Percentiles rank a stretch among this genome's conserved stretches.
These are phyloP conservation scores for Nitzschia putrida DNA, from an alignment of 108 stramenopile genomes.

Conservation along the genomic window DNA sequence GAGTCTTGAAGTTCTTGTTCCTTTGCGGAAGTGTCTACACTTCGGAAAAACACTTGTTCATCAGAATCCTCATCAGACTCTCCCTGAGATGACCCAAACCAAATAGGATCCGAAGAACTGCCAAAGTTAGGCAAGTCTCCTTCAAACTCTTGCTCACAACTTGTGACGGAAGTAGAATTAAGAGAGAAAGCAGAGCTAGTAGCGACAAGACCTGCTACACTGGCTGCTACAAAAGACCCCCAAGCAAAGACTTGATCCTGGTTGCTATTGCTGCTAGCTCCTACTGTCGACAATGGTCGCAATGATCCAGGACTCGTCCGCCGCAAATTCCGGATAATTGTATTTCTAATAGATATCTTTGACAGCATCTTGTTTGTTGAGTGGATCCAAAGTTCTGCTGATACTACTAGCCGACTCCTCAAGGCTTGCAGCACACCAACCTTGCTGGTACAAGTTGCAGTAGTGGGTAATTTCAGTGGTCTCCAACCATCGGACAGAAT, in stretches of 20 bases:
- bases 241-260: background rate
- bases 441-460: too few relatives aligned
- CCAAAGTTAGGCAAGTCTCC: slow-evolving; percentile 40
- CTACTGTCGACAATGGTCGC: background rate
- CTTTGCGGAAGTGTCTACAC: background rate
- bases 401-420: too few relatives aligned
- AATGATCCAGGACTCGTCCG: background rate
- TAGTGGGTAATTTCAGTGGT: too few relatives aligned
- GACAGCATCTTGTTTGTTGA: too few relatives aligned
- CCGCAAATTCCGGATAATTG: background rate
- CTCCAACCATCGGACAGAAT: too few relatives aligned
- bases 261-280: background rate
- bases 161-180: background rate
- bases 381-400: too few relatives aligned
- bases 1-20: slow-evolving; percentile 19
- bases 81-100: slow-evolving; percentile 18
- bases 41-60: slow-evolving; percentile 22
- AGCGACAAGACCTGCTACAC: background rate
- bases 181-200: background rate
- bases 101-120: slow-evolving; percentile 50
- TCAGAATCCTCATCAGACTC: slow-evolving; percentile 15
- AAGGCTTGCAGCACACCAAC: too few relatives aligned
- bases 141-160: slow-evolving; percentile 21
- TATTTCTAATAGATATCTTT: too few relatives aligned
- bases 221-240: background rate